Base-by-base conservation (phyloP, 2,329 filamentous ascomycete genomes). In the Hypoxylon sp. region DNA sequence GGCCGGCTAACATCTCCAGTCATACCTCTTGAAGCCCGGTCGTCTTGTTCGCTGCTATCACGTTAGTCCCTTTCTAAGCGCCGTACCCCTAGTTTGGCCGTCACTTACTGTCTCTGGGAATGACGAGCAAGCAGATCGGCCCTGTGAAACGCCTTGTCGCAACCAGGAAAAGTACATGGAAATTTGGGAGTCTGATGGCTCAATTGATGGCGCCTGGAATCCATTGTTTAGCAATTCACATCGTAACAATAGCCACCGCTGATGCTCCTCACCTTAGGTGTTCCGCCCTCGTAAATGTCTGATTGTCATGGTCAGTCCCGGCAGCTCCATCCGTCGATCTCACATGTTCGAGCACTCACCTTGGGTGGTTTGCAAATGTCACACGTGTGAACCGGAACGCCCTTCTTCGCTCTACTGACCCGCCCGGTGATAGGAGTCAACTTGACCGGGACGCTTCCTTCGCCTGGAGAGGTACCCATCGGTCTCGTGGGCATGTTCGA, bases 201-300 rank as follows among this genome's bases (percentile, higher is more conserved):
- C 27, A 84, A 68, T 65, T 86, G 79, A 66, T 86, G 83, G 44
- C 83, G 80, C 62, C 83, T 84, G 49, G 9, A 46, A 31, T 11
- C 51, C 13, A 36, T 23, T 29, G 51, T 63, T 70, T 60, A 71
- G 68, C 54, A 42, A 50, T 25, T 11, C 15, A 29, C 16, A 34
- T 44, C 13, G 12, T 21, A 29, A 54, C 35, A 27, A 54, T 15
- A 41, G 32, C 34, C 3, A 27, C 45, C 26, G n/a, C 5, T 20
- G 23, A 16, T 3, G 30, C 11, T 16, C 36, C 66, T 67, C 59
- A 85, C 82, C 81, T 80, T 30, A 86, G 69, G 68, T 86, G 83
- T 63, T 86, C 82, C 20, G 82, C 83, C 63, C 83, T 74, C 8
- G 82, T 84, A 55, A 86, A 86, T 2, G 79, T 84, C 82, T 85